Conservation (phyloP, 371 early-diverging fungal species). For the Actinomortierella ambigua region DNA sequence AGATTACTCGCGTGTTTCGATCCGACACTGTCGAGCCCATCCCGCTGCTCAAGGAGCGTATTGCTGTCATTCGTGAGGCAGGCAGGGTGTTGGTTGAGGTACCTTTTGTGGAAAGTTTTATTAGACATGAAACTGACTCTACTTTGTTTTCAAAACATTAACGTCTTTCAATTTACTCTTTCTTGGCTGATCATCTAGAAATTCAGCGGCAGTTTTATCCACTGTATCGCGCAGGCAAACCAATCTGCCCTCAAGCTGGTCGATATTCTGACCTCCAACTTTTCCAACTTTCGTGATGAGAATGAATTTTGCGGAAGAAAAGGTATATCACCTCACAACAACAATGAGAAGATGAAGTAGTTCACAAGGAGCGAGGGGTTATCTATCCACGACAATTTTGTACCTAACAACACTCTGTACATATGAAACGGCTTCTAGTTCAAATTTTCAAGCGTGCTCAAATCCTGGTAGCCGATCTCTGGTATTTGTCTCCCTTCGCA, state of each 20-base stretch:
- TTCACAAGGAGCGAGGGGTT: too few relatives aligned
- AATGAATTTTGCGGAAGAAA: constrained; percentile 58
- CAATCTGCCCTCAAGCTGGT: constrained; percentile 65
- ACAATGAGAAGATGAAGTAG: neutral
- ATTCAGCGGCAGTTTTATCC: constrained; percentile 73
- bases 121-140: too few relatives aligned
- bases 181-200: constrained; percentile 36
- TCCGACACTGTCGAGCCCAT: constrained; percentile 68
- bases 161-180: neutral
- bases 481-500: constrained; percentile 50
- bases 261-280: constrained; percentile 61
- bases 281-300: constrained; percentile 78
- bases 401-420: neutral
- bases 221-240: constrained; percentile 60
- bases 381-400: too few relatives aligned
- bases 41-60: constrained; percentile 67
- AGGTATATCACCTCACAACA: constrained; percentile 46
- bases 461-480: constrained; percentile 89
- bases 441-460: constrained; percentile 85
- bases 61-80: constrained; percentile 70
- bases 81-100: constrained; percentile 70
- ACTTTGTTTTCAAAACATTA: too few relatives aligned
- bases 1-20: constrained; percentile 64
- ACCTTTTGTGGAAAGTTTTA: too few relatives aligned
- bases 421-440: constrained; percentile 45